Conservation (phyloP, 148 eudicot species). For the Chenopodium quinoa region DNA sequence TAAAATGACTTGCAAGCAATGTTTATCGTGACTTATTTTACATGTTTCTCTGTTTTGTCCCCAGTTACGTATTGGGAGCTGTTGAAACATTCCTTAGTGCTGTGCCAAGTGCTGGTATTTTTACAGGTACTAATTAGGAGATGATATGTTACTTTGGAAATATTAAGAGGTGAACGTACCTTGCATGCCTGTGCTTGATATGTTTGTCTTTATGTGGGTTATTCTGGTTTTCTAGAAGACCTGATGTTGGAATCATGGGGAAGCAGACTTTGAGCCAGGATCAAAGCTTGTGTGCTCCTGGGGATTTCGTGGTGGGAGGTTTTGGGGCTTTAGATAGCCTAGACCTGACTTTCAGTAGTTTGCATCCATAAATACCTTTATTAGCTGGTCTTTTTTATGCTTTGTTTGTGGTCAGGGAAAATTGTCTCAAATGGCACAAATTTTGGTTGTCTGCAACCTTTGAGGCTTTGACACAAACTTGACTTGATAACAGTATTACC, state of each 20-base stretch:
- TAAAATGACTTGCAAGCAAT: background rate
- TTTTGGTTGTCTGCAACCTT: background rate
- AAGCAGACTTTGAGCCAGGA: background rate
- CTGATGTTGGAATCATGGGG: background rate
- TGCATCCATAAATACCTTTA: background rate
- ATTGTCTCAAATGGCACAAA: background rate
- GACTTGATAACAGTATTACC: too few species aligned
- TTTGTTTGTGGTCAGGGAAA: background rate
- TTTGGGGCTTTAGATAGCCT: background rate
- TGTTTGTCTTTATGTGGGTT: background rate
- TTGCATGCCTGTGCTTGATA: background rate
- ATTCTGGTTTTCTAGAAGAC: background rate
- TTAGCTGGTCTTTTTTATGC: background rate
- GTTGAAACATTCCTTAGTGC: conserved; percentile 98
- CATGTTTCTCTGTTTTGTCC: conserved; percentile 26
- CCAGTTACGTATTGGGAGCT: conserved; percentile 97
- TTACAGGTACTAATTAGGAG: conserved; percentile 54
- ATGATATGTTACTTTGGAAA: background rate
- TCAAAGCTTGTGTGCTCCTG: background rate
- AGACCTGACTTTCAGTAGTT: background rate
- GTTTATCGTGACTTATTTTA: conserved; percentile 1
- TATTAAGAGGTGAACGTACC: background rate
- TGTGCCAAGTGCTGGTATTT: conserved; percentile 86
- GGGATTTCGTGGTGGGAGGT: background rate
- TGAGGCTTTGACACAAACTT: background rate